These are phyloP conservation scores for Choanephora cucurbitarum DNA, from an alignment of 371 early-diverging fungal genomes.

Conservation along the genomic window DNA sequence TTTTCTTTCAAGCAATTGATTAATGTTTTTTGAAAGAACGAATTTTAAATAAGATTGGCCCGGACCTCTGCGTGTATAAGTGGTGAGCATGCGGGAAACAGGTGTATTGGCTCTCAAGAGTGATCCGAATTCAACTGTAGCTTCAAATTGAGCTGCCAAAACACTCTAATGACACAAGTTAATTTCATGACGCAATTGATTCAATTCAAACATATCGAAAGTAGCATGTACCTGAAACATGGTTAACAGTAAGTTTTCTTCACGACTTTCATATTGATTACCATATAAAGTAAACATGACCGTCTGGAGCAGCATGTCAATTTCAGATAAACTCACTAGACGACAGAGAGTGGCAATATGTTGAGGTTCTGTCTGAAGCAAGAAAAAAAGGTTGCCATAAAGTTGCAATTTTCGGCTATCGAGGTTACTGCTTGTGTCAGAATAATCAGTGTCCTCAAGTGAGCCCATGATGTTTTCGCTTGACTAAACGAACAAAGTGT, in stretches of 20 bases:
- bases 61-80: constrained; percentile 93
- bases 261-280: constrained; percentile 93
- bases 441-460: constrained; percentile 68
- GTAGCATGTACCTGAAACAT: constrained; percentile 90
- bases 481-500: neutral
- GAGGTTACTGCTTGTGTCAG: constrained; percentile 39
- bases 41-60: constrained; percentile 92
- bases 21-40: constrained; percentile 81
- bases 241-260: constrained; percentile 90
- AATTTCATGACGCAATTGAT: no score
- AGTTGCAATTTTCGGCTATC: constrained; percentile 84
- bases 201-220: neutral
- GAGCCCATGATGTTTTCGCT: constrained; percentile 80
- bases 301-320: constrained; percentile 90
- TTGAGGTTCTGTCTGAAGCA: constrained; percentile 91
- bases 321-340: constrained; percentile 82
- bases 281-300: constrained; percentile 96
- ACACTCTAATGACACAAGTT: constrained; percentile 61
- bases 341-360: constrained; percentile 88
- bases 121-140: constrained; percentile 85
- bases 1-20: constrained; percentile 61
- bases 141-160: constrained; percentile 89
- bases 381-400: constrained; percentile 93
- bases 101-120: constrained; percentile 94
- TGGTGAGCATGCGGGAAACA: constrained; percentile 96